Evolutionary conservation across 2,329 filamentous ascomycete species (phyloP), one percentile per base, ranked within the genome.

Genomic region (Elsinoe perseae): DNA sequence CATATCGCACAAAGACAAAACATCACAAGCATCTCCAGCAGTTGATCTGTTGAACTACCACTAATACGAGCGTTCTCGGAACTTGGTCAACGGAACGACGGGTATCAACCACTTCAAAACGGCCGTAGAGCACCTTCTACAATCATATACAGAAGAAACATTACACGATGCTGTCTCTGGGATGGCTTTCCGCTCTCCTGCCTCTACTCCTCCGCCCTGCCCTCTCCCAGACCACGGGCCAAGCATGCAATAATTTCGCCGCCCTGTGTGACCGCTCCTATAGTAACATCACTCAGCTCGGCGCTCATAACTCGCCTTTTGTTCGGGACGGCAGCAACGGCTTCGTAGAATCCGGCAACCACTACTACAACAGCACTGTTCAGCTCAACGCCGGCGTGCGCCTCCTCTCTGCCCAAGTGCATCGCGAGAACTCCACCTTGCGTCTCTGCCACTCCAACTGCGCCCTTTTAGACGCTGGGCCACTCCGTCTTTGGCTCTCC

Each of bases 231-330:
- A 58, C 48, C 40, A 58, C 48, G 21, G 53, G 52, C 5, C 48
- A 55, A 18, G 58, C 56, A 40, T 93, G 89, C 79, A 93, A 93
- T 73, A 92, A 92, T 75, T 89, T 86, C 0, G 86, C 87, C 0
- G 73, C 77, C 42, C 79, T 93, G 38, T 93, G 89, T 75, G 75
- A 73, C 59, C 81, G 81, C 61, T 73, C 80, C 16, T 93, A 93
- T 74, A 84, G 82, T 72, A 82, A 86, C 34, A 80, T 93, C 63
- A 91, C 87, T 2, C 80, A 91, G 68, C 80, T 92, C 65, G 87
- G 87, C 20, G 86, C 85, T 16, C 87, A 91, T 72, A 80, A 90
- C 71, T 83, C 81, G 59, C 77, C 86, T 9, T 91, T 90, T 67
- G 69, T 90, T 10, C 77, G 85, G 50, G 83, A 89, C 64, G 68